Conservation (phyloP, 2,329 filamentous ascomycete species). For the Penicillium sp. region DNA sequence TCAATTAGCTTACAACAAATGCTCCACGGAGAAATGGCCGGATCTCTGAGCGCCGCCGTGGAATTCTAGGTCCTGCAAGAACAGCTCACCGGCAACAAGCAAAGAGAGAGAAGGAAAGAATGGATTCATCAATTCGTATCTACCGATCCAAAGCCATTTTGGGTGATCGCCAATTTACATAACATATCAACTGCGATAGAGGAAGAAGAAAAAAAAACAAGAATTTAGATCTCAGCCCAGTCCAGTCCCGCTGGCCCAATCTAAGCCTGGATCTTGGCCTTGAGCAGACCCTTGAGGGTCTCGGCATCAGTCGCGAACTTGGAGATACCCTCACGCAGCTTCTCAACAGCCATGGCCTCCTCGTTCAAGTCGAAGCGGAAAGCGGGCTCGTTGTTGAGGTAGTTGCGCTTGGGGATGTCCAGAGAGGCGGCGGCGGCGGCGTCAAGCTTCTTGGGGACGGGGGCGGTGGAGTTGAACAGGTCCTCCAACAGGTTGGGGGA, state of each 20-base stretch:
- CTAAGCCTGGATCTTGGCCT: conserved; percentile 71
- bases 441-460: conserved; percentile 92
- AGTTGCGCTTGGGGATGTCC: conserved; percentile 83
- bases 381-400: conserved; percentile 81
- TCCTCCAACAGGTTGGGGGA: conserved; percentile 95
- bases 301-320: conserved; percentile 97
- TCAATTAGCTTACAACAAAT: neutral
- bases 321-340: conserved; percentile 98
- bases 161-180: conserved; percentile 29
- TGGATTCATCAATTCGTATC: conserved; percentile 32
- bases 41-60: too few species aligned
- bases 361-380: conserved; percentile 99
- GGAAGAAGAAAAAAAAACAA: conserved; percentile 14
- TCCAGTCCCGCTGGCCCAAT: conserved; percentile 8
- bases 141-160: conserved; percentile 27
- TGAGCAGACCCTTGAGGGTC: conserved; percentile 89
- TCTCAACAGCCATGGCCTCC: conserved; percentile 99
- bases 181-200: conserved; percentile 2
- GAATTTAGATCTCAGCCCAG: conserved; percentile 4
- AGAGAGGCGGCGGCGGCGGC: conserved; percentile 64
- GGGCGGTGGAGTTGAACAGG: conserved; percentile 77
- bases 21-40: too few species aligned
- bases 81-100: neutral
- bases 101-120: conserved; percentile 1
- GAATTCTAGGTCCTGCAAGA: too few species aligned